Conservation (phyloP, 257 asterid genomes). For the Haberlea rhodopensis region DNA sequence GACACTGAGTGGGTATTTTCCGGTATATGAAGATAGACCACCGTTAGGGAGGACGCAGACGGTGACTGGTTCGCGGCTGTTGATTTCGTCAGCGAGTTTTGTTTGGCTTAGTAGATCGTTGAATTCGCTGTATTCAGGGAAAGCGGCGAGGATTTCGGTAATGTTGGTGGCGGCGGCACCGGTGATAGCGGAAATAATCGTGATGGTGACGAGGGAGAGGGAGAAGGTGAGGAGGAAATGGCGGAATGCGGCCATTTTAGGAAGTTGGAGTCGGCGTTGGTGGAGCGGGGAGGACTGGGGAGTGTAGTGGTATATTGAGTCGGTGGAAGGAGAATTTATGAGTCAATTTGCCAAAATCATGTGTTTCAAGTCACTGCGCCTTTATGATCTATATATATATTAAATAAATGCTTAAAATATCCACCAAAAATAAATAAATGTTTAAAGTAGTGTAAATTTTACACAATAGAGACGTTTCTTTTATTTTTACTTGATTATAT, state of each 20-base stretch:
- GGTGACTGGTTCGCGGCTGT: slow-evolving; percentile 83
- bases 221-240: slow-evolving; percentile 32
- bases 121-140: slow-evolving; percentile 80
- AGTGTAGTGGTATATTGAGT: slow-evolving; percentile 22
- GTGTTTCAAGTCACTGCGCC: no score
- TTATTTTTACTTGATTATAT: no score
- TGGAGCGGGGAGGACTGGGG: neutral
- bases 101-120: slow-evolving; percentile 61
- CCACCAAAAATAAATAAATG: no score
- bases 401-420: no score
- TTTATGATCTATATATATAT: no score
- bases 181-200: slow-evolving; percentile 30
- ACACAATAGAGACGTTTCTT: no score
- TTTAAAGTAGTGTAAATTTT: no score
- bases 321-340: neutral
- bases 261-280: slow-evolving; percentile 10
- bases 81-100: slow-evolving; percentile 95
- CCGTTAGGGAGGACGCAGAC: slow-evolving; percentile 70
- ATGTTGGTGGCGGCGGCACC: slow-evolving; percentile 50
- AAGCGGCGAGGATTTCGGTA: slow-evolving; percentile 56
- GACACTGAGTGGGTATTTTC: slow-evolving; percentile 62
- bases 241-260: slow-evolving; percentile 45
- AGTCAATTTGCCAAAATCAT: neutral
- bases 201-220: slow-evolving; percentile 34
- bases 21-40: slow-evolving; percentile 60